Base-by-base conservation (phyloP, 2,329 filamentous ascomycete genomes). In the Ophiostoma triangulosporum region DNA sequence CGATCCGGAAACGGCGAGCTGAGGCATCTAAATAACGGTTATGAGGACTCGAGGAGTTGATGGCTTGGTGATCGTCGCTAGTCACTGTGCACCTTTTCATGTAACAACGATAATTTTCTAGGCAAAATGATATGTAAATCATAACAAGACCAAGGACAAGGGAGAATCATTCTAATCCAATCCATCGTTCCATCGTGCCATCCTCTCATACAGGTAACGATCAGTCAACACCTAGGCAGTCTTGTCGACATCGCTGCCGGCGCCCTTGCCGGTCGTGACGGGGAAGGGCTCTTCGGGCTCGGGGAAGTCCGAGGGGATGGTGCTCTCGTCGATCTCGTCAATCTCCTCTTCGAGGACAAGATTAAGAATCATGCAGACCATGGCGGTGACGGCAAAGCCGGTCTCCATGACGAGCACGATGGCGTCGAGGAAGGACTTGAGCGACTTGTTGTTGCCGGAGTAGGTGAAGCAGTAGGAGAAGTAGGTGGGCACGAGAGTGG, bases 401-500 rank as follows among this genome's bases (percentile, higher is more conserved):
- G 84, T 88, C 68, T 84, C 77, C 77, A 88, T 83, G 54, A 89
- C 72, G 38, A 90, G 70, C 4, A 76, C 74, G 55, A 88, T 81
- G 51, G 86, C 86, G 61, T 90, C 83, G 56, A 85, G 76, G 66
- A 93, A 88, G 2, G 87, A 87, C 48, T 74, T 69, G 2, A 91
- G 76, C 3, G 77, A 74, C 57, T 73, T 75, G 67, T 90, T 88
- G 56, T 73, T 66, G 11, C 86, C 86, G 0, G 65, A 64, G 63
- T 90, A 90, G 3, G 81, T 84, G 64, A 93, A 88, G 52, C 93
- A 78, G 57, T 77, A 74, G 56, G 70, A 65, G 62, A 88, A 88
- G 72, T 86, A 89, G 29, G 68, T 76, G 0, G 80, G 78, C 2
- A 84, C 76, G 0, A 86, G 68, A 0, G 81, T 84, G 9, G 82